These are phyloP conservation scores for Fusarium sp. DNA, from an alignment of 2,329 filamentous ascomycete species.

Conservation along the genomic window DNA sequence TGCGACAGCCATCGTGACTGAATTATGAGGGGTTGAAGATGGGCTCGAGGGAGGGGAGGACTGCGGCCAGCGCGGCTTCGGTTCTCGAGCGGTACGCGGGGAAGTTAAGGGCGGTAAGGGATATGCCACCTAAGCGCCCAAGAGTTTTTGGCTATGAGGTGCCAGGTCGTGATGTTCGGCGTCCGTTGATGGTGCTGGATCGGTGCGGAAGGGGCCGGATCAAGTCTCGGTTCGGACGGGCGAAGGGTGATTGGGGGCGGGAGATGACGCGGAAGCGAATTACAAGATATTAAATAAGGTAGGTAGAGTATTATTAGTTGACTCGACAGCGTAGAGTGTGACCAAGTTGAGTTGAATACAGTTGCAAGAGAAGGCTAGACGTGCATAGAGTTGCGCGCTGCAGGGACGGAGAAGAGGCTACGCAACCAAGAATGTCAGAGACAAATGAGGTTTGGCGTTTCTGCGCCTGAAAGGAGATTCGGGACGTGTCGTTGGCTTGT, in stretches of 20 bases:
- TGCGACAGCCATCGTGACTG: slow-evolving; percentile 67
- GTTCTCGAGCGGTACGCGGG: slow-evolving; percentile 28
- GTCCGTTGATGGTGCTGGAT: slow-evolving; percentile 13
- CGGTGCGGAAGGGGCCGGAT: slow-evolving; percentile 23
- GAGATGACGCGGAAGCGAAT: slow-evolving; percentile 30
- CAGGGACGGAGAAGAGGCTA: slow-evolving; percentile 25
- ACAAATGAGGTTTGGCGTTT: slow-evolving; percentile 42
- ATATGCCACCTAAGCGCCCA: slow-evolving; percentile 22
- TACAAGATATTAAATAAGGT: slow-evolving; percentile 32
- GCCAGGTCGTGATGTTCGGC: slow-evolving; percentile 10
- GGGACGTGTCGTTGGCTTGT: slow-evolving; percentile 37
- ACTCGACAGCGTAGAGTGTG: slow-evolving; percentile 1
- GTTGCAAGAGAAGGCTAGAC: slow-evolving; percentile 19
- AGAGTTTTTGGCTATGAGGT: slow-evolving; percentile 8
- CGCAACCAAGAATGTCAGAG: slow-evolving; percentile 43
- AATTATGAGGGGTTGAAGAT: slow-evolving; percentile 31
- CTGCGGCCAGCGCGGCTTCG: slow-evolving; percentile 53
- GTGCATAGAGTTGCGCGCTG: slow-evolving; percentile 14
- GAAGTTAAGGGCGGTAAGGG: slow-evolving; percentile 1
- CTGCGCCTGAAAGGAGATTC: slow-evolving; percentile 42
- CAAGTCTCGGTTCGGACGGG: slow-evolving; percentile 31
- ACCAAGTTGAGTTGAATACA: slow-evolving; percentile 13
- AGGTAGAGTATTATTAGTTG: slow-evolving; percentile 6
- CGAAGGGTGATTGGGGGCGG: slow-evolving; percentile 14
- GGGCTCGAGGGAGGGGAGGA: slow-evolving; percentile 35